Evolutionary conservation across 495 filamentous ascomycete species (phyloP).

Genomic region (Cairneyella variabilis): DNA sequence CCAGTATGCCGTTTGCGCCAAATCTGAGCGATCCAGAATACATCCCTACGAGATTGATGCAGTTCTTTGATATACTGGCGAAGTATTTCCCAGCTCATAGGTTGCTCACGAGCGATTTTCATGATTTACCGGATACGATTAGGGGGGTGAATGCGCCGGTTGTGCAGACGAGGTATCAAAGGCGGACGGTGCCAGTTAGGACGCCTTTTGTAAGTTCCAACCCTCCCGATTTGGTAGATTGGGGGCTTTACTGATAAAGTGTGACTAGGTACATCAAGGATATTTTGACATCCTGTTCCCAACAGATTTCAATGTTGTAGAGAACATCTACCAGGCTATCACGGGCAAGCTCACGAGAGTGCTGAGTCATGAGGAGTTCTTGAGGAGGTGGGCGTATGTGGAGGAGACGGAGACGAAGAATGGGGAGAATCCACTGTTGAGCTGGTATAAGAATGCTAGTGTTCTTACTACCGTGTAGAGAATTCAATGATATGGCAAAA

Average conservation of each 20-base stretch:
- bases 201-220: constrained; percentile 83
- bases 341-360: constrained; percentile 88
- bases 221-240: not conserved
- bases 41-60: constrained; percentile 89
- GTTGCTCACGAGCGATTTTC: constrained; percentile 88
- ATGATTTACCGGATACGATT: constrained; percentile 74
- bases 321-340: constrained; percentile 84
- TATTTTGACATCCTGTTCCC: constrained; percentile 99
- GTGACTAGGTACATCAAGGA: constrained; percentile 83
- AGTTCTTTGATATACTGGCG: constrained; percentile 89
- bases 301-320: constrained; percentile 83
- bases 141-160: constrained; percentile 86
- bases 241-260: no score
- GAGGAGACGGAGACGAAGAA: constrained; percentile 83
- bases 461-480: constrained; percentile 70
- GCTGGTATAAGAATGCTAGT: constrained; percentile 92
- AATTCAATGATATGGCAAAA: no score
- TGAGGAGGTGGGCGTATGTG: constrained; percentile 81
- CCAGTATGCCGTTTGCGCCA: constrained; percentile 60
- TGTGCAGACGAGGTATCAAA: constrained; percentile 87
- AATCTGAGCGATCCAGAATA: constrained; percentile 83
- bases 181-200: constrained; percentile 79
- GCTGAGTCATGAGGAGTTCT: constrained; percentile 83
- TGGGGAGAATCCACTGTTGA: constrained; percentile 90
- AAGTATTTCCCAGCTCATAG: constrained; percentile 84